phyloP scores from a whole-genome alignment of 2,329 filamentous ascomycete genomes.

The Drechslera avenae region DNA sequence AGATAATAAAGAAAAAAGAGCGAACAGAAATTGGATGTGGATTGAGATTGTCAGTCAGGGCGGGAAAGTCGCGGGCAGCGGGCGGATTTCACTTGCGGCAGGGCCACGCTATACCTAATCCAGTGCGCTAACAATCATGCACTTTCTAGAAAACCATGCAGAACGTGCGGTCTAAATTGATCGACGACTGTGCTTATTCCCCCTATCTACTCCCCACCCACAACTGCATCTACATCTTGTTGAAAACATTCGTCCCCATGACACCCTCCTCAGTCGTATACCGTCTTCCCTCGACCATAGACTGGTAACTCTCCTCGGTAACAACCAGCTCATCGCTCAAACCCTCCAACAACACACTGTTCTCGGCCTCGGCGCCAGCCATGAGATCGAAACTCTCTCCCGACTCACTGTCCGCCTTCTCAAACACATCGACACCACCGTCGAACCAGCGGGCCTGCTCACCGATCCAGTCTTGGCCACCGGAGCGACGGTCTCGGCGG shows the following conservation, averaged over 20 bases:
- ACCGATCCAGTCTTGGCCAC: slow-evolving; percentile 48
- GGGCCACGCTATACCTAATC: too few relatives aligned
- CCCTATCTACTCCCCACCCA: too few relatives aligned
- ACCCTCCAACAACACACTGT: slow-evolving; percentile 40
- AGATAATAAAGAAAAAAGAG: too few relatives aligned
- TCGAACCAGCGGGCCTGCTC: slow-evolving; percentile 47
- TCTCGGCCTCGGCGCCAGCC: slow-evolving; percentile 52
- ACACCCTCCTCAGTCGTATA: slow-evolving; percentile 25
- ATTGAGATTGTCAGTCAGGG: too few relatives aligned
- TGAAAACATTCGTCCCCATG: slow-evolving; percentile 32
- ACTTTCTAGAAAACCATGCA: too few relatives aligned
- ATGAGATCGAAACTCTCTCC: slow-evolving; percentile 54
- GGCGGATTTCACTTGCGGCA: too few relatives aligned
- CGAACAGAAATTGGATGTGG: too few relatives aligned
- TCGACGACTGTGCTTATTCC: too few relatives aligned
- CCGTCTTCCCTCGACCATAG: slow-evolving; percentile 21
- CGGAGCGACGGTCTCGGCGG: slow-evolving; percentile 32
- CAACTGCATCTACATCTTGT: slow-evolving; percentile 35
- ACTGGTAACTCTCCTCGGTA: slow-evolving; percentile 8
- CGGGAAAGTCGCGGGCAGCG: too few relatives aligned
- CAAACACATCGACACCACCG: slow-evolving; percentile 39
- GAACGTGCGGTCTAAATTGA: too few relatives aligned
- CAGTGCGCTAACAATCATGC: too few relatives aligned
- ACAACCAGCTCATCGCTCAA: slow-evolving; percentile 11
- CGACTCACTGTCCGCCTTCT: slow-evolving; percentile 36